Percentiles rank a stretch among this genome's conserved stretches.
Conservation (phyloP, 2,329 filamentous ascomycete genomes). For the Nothomitra cinnamomea region DNA sequence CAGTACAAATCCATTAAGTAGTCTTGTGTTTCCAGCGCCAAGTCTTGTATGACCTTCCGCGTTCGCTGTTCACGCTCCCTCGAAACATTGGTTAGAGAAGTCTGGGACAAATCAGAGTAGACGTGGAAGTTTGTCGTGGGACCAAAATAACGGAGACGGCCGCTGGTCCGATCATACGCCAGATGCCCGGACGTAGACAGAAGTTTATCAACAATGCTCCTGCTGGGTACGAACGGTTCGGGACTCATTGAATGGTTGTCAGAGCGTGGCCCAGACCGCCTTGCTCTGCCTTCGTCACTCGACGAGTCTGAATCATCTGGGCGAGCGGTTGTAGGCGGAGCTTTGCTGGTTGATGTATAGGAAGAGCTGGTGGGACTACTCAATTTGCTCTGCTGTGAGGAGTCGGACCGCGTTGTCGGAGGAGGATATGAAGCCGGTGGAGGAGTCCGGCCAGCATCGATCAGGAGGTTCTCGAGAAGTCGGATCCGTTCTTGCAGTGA, state of each 20-base stretch:
- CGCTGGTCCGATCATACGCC: constrained; percentile 33
- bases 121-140: constrained; percentile 37
- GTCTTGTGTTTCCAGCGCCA: constrained; percentile 31
- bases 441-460: constrained; percentile 30
- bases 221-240: constrained; percentile 25
- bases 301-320: too few species aligned
- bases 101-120: constrained; percentile 25
- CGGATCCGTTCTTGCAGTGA: constrained; percentile 37
- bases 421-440: constrained; percentile 36
- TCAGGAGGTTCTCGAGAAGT: constrained; percentile 33
- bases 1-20: constrained; percentile 36
- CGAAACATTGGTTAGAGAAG: constrained; percentile 22
- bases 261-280: constrained; percentile 7
- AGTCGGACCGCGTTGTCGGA: constrained; percentile 26
- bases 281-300: too few species aligned
- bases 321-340: too few species aligned
- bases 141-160: constrained; percentile 34
- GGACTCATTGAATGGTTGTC: constrained; percentile 20
- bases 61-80: constrained; percentile 30
- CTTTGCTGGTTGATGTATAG: constrained; percentile 6
- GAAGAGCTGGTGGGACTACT: neutral
- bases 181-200: constrained; percentile 33
- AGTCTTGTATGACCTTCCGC: constrained; percentile 29
- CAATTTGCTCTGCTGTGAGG: constrained; percentile 17
- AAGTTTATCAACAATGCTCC: constrained; percentile 31